Evolutionary conservation across 2,329 filamentous ascomycete genomes (phyloP).

Genomic region (Xylariaceae sp.): DNA sequence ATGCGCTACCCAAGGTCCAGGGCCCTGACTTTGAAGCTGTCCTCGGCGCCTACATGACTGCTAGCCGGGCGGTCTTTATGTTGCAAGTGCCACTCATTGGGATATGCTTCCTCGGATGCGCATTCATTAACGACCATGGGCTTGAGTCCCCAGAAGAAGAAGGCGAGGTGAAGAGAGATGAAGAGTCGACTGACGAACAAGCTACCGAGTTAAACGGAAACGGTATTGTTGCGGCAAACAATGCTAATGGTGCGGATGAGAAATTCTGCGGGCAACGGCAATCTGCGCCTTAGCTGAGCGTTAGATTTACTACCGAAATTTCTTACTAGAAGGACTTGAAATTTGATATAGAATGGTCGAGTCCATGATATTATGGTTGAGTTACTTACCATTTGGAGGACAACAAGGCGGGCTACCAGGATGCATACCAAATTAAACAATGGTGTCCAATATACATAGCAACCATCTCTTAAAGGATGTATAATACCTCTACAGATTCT

Average conservation of each 20-base stretch:
- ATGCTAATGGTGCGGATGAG: too few relatives aligned
- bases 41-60: constrained; percentile 58
- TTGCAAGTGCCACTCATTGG: constrained; percentile 62
- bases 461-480: too few relatives aligned
- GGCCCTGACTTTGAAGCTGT: constrained; percentile 43
- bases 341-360: too few relatives aligned
- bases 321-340: too few relatives aligned
- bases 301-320: too few relatives aligned
- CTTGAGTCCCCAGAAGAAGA: constrained; percentile 43
- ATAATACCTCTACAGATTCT: too few relatives aligned
- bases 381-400: too few relatives aligned
- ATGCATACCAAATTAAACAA: too few relatives aligned
- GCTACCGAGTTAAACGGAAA: background rate
- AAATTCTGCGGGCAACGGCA: background rate
- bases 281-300: too few relatives aligned
- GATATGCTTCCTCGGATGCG: constrained; percentile 55
- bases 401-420: too few relatives aligned
- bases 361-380: too few relatives aligned
- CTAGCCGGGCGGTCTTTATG: constrained; percentile 62
- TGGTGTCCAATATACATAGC: too few relatives aligned
- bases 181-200: background rate
- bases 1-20: constrained; percentile 37
- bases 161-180: background rate
- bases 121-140: constrained; percentile 59
- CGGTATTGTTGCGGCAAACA: background rate